Evolutionary conservation across 2,329 filamentous ascomycete species (phyloP).

Genomic region (Westerdykella aurantiaca): DNA sequence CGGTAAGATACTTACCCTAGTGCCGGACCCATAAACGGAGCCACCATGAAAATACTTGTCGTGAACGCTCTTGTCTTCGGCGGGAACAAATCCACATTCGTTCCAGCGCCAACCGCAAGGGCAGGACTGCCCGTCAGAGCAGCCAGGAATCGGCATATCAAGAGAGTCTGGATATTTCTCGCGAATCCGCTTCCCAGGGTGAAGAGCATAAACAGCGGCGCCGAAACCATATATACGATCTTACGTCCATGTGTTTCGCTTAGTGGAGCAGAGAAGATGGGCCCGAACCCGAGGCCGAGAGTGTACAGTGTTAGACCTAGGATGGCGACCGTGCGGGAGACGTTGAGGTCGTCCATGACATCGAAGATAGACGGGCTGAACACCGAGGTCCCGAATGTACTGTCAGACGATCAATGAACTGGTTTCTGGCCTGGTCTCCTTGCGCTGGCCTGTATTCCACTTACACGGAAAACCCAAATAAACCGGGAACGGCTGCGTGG

Average conservation of each 20-base stretch:
- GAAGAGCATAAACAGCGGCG: constrained; percentile 50
- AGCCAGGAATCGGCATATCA: constrained; percentile 62
- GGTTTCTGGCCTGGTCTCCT: background rate
- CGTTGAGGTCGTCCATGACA: constrained; percentile 50
- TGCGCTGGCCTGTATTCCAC: constrained; percentile 1
- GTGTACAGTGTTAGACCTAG: constrained; percentile 56
- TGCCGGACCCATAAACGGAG: constrained; percentile 38
- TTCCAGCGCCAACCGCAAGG: constrained; percentile 41
- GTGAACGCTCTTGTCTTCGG: constrained; percentile 29
- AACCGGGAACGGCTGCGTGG: constrained; percentile 30
- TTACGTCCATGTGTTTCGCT: constrained; percentile 55
- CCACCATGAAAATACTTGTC: constrained; percentile 35
- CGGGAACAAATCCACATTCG: constrained; percentile 37
- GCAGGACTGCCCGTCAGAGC: constrained; percentile 62
- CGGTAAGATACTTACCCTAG: constrained; percentile 24
- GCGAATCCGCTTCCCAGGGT: constrained; percentile 51
- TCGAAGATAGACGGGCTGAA: constrained; percentile 46
- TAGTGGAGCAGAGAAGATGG: constrained; percentile 54
- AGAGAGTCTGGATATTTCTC: constrained; percentile 47
- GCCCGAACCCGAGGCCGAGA: constrained; percentile 55
- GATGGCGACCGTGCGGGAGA: constrained; percentile 53
- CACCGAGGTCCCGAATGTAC: constrained; percentile 51
- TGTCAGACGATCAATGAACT: constrained; percentile 18
- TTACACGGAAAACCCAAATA: constrained; percentile 36
- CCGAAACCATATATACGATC: constrained; percentile 46